Conservation (phyloP, 2,329 filamentous ascomycete species). For the Leptographium procerum region DNA sequence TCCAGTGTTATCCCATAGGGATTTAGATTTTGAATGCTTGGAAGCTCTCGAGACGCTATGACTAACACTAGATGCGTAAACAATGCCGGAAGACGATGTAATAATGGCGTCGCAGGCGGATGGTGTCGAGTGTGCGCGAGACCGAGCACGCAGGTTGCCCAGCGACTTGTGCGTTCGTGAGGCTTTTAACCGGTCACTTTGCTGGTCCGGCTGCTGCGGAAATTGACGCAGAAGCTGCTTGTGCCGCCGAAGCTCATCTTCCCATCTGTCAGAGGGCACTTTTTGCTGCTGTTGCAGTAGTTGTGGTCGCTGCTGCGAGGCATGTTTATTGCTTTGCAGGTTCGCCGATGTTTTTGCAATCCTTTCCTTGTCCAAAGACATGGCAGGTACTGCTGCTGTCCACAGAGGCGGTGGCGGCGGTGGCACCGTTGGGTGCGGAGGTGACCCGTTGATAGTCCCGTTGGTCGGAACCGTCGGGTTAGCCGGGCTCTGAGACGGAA, state of each 20-base stretch:
- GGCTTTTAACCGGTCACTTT: neutral
- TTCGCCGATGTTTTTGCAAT: neutral
- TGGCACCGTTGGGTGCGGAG: neutral
- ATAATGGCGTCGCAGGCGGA: neutral
- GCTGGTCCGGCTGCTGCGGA: neutral
- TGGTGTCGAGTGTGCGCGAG: slow-evolving; percentile 4
- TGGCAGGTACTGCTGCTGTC: neutral
- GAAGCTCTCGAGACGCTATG: neutral
- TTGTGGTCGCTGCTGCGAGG: neutral
- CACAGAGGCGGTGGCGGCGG: slow-evolving; percentile 4
- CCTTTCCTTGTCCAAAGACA: neutral
- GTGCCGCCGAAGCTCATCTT: slow-evolving; percentile 7
- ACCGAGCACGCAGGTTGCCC: slow-evolving; percentile 9
- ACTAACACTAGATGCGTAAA: neutral
- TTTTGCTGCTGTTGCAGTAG: neutral
- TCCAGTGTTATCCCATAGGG: neutral
- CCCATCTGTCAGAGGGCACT: neutral
- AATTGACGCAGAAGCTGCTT: slow-evolving; percentile 9
- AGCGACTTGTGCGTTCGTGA: slow-evolving; percentile 9
- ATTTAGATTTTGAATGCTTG: slow-evolving; percentile 3
- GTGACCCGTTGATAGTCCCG: neutral
- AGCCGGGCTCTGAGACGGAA: neutral
- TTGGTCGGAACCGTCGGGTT: neutral
- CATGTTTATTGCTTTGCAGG: neutral
- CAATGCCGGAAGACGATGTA: neutral